A percentile compares a stretch with the other conserved stretches of the same genome.
phyloP scores from a whole-genome alignment of 345 rosid species.

The Bretschneidera sinensis region DNA sequence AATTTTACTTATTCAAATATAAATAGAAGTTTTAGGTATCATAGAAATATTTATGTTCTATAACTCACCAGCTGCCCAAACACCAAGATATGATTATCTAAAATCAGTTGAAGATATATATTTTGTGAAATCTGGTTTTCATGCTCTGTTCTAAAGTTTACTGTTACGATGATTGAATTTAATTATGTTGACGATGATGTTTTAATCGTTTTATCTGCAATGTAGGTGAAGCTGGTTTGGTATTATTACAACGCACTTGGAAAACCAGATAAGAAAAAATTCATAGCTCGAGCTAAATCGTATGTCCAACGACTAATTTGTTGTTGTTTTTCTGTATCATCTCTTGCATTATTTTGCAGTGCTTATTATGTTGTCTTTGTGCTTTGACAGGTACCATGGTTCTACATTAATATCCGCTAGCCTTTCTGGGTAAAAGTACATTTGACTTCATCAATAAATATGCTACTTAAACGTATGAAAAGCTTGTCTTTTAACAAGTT shows the following conservation, averaged over 20 bases:
- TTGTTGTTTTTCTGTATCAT: not conserved
- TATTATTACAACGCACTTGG: slow-evolving; percentile 89
- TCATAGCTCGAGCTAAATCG: slow-evolving; percentile 74
- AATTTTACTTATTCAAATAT: too few relatives aligned
- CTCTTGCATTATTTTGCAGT: slow-evolving; percentile 8
- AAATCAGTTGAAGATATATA: too few relatives aligned
- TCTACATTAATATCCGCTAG: slow-evolving; percentile 90
- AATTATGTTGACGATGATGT: not conserved
- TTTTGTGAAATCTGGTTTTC: not conserved
- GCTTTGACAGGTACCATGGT: slow-evolving; percentile 70
- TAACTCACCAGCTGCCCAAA: too few relatives aligned
- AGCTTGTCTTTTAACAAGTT: slow-evolving; percentile 1
- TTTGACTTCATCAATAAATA: not conserved
- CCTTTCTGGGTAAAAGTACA: slow-evolving; percentile 62
- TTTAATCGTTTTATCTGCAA: slow-evolving; percentile 7
- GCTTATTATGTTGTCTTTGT: slow-evolving; percentile 8
- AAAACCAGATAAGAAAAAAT: slow-evolving; percentile 76
- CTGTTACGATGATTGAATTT: not conserved
- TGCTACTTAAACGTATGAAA: not conserved
- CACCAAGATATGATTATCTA: too few relatives aligned
- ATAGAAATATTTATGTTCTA: too few relatives aligned
- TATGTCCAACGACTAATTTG: slow-evolving; percentile 15
- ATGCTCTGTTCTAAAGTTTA: not conserved
- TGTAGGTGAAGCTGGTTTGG: slow-evolving; percentile 90
- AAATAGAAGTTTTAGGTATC: too few relatives aligned